Evolutionary conservation across 2,329 filamentous ascomycete genomes (phyloP).

Genomic region (Pestalotiopsis sp.): DNA sequence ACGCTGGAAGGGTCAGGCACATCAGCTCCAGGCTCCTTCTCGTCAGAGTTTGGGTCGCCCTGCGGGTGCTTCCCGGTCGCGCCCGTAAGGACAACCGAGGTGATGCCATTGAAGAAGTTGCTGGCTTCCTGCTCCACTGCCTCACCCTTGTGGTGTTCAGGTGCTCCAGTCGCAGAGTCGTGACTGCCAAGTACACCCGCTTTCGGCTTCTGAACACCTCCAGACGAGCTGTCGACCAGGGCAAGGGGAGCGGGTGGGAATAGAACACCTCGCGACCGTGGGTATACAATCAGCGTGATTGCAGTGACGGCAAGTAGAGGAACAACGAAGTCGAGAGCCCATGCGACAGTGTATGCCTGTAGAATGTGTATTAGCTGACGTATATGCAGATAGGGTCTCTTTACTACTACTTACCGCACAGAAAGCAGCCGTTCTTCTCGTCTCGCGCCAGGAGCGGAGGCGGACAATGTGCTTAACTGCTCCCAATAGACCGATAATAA

Average conservation of each 20-base stretch:
- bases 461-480: constrained; percentile 75
- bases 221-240: constrained; percentile 69
- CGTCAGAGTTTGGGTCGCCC: constrained; percentile 52
- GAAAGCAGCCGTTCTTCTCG: constrained; percentile 67
- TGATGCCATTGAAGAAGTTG: constrained; percentile 77
- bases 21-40: constrained; percentile 25
- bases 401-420: constrained; percentile 45
- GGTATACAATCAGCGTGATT: constrained; percentile 68
- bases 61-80: constrained; percentile 78
- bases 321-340: constrained; percentile 72
- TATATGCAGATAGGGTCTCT: background rate
- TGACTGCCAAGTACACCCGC: constrained; percentile 76
- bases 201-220: constrained; percentile 76
- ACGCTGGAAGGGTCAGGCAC: constrained; percentile 40
- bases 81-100: constrained; percentile 72
- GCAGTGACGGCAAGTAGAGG: constrained; percentile 62
- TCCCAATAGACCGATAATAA: constrained; percentile 67
- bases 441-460: constrained; percentile 79
- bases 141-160: constrained; percentile 82
- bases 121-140: constrained; percentile 82
- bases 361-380: background rate
- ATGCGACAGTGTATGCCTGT: constrained; percentile 60
- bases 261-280: constrained; percentile 60
- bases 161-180: constrained; percentile 78
- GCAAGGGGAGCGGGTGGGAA: constrained; percentile 81